Evolutionary conservation across 768 basidiomycete species (phyloP), one percentile per base, ranked within the genome.

Genomic region (Agaricus subrufescens): DNA sequence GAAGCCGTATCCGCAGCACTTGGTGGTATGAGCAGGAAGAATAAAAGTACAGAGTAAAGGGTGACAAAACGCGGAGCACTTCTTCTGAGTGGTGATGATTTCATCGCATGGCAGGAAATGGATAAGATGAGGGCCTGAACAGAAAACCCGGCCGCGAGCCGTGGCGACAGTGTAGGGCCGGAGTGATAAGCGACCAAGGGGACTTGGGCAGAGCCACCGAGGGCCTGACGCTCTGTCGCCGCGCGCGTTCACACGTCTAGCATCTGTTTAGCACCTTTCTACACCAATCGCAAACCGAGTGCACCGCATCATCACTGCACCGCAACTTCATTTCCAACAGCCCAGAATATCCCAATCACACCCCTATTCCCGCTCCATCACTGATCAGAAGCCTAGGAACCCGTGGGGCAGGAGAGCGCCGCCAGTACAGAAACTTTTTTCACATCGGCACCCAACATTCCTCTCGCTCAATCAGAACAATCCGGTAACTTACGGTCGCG

Each of bases 91-190:
- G 25, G 11, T 34, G 34, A 34, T 34, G 42, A 9, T 46, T 27
- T 54, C 53, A 54, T 54, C 26, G 53, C 45, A 54, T 54, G 45
- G 29, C 44, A 34, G 44, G 15, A 23, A 6, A 46, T 19, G 29
- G 30, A 29, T 7, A 19, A n/a, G 30, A 23, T 45, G 25, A 3
- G 12, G 37, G 31, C 23, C 30, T 53, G 34, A 30, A 46, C 34
- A 25, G 34, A 43, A 37, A 34, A 34, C 11, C 8, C 5, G 15
- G 12, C 10, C 19, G 23, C 46, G 3, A 30, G 31, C n/a, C n/a
- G 19, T 14, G 7, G 40, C 23, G 34, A n/a, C 53, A 54, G 46
- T 9, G 8, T 46, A 54, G 46, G 53, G 53, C 46, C 34, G 53
- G 25, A 27, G 25, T 27, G 14, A 46, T 46, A 46, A 34, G 34